A percentile compares a stretch with the other conserved stretches of the same genome.
These are phyloP conservation scores for Daldinia grandis DNA, from an alignment of 495 filamentous ascomycete species.

Conservation along the genomic window DNA sequence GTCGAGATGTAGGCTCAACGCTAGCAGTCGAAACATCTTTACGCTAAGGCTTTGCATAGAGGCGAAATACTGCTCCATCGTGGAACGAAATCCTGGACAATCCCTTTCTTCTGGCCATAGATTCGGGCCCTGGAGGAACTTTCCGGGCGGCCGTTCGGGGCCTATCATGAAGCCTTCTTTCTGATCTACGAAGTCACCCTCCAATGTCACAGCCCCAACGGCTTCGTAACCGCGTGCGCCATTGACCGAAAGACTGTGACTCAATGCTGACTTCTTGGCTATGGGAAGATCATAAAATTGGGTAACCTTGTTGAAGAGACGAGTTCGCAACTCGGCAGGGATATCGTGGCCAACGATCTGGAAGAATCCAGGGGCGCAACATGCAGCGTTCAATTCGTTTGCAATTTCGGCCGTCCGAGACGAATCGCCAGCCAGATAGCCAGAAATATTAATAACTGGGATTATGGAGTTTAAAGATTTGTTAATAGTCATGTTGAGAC, in stretches of 20 bases:
- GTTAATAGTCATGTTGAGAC: slow-evolving; percentile 14
- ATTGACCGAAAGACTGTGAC: slow-evolving; percentile 29
- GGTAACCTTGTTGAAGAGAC: slow-evolving; percentile 25
- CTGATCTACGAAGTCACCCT: slow-evolving; percentile 35
- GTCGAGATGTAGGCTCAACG: slow-evolving; percentile 52
- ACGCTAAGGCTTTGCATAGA: slow-evolving; percentile 47
- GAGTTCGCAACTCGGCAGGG: slow-evolving; percentile 42
- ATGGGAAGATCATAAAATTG: slow-evolving; percentile 38
- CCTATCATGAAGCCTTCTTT: slow-evolving; percentile 48
- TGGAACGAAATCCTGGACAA: slow-evolving; percentile 43
- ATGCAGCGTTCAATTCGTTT: slow-evolving; percentile 55
- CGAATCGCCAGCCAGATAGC: slow-evolving; percentile 29
- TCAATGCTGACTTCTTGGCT: slow-evolving; percentile 25
- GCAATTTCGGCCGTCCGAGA: slow-evolving; percentile 29
- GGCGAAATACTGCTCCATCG: slow-evolving; percentile 48
- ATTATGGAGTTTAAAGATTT: slow-evolving; percentile 17
- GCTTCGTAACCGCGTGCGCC: slow-evolving; percentile 42
- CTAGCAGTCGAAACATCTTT: slow-evolving; percentile 52
- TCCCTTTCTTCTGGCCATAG: slow-evolving; percentile 53
- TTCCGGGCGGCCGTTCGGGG: slow-evolving; percentile 33
- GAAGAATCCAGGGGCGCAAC: slow-evolving; percentile 65
- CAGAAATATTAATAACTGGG: slow-evolving; percentile 44
- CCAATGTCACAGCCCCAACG: slow-evolving; percentile 39
- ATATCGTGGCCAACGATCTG: slow-evolving; percentile 59
- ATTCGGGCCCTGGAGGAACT: slow-evolving; percentile 57